Evolutionary conservation across 1,284 basidiomycete genomes (phyloP).

Genomic region (Anthracocystis panici-leucophaei): DNA sequence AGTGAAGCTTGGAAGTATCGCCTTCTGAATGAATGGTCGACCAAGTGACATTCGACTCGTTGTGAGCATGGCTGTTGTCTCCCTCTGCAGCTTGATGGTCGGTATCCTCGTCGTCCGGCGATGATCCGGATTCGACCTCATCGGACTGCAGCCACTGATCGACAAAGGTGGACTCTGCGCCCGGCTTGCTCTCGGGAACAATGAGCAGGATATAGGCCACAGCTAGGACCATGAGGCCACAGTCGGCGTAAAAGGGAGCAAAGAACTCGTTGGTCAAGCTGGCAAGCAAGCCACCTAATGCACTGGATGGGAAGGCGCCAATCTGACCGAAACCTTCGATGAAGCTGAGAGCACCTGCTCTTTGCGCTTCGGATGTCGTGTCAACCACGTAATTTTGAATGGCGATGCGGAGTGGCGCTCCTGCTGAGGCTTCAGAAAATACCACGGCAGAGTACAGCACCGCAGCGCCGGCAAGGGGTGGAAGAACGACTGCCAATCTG

Average conservation of each 20-base stretch:
- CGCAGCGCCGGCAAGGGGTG: conserved; percentile 46
- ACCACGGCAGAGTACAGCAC: conserved; percentile 57
- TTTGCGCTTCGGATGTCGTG: conserved; percentile 55
- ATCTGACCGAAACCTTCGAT: conserved; percentile 65
- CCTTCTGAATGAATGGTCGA: conserved; percentile 34
- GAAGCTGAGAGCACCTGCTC: conserved; percentile 60
- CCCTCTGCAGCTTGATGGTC: neutral
- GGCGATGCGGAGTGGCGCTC: conserved; percentile 59
- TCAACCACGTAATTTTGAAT: conserved; percentile 67
- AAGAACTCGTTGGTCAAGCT: conserved; percentile 60
- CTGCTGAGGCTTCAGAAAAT: conserved; percentile 57
- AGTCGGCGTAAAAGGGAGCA: conserved; percentile 62
- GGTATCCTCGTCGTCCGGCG: conserved; percentile 11
- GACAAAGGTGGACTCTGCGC: conserved; percentile 50
- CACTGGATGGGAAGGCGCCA: conserved; percentile 59
- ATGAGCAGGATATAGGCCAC: conserved; percentile 52
- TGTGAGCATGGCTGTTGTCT: conserved; percentile 10
- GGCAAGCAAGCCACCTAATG: conserved; percentile 59
- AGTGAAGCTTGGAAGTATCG: conserved; percentile 41
- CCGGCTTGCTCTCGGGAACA: conserved; percentile 59
- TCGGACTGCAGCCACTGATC: conserved; percentile 51
- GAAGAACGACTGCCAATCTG: conserved; percentile 47
- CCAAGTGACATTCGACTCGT: conserved; percentile 39
- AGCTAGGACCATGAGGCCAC: conserved; percentile 51
- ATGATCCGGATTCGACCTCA: conserved; percentile 29